phyloP scores from a whole-genome alignment of 306 rosid genomes.

The Inga leiocalycina region DNA sequence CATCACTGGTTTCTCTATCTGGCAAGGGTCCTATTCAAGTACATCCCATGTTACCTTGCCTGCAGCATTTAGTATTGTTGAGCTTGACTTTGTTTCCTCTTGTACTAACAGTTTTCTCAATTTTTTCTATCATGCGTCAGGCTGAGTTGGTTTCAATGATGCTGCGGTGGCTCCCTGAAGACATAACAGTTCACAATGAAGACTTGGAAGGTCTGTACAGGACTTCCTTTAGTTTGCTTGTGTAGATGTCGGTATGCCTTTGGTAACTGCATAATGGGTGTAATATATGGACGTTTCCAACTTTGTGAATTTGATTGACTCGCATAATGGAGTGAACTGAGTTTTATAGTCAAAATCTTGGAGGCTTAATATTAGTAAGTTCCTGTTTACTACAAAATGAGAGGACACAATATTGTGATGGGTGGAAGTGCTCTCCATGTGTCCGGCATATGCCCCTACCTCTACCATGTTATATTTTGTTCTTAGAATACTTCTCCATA shows the following conservation, averaged over 20 bases:
- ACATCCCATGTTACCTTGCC: slow-evolving; percentile 35
- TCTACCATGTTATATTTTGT: background rate
- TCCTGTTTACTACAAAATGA: slow-evolving; percentile 6
- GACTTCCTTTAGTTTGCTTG: slow-evolving; percentile 27
- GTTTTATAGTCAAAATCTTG: slow-evolving; percentile 25
- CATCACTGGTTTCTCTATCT: slow-evolving; percentile 74
- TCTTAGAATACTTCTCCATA: slow-evolving; percentile 31
- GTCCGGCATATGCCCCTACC: background rate
- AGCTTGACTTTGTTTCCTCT: slow-evolving; percentile 21
- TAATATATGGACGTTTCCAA: slow-evolving; percentile 28
- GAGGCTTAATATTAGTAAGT: slow-evolving; percentile 1
- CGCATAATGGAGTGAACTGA: slow-evolving; percentile 21
- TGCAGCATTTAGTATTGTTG: background rate
- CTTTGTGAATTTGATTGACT: slow-evolving; percentile 17
- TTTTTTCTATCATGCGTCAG: slow-evolving; percentile 45
- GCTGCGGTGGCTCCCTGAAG: slow-evolving; percentile 99
- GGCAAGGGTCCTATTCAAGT: slow-evolving; percentile 92
- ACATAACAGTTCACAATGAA: slow-evolving; percentile 94
- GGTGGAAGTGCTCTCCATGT: slow-evolving; percentile 11
- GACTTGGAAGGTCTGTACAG: slow-evolving; percentile 85
- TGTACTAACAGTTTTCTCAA: slow-evolving; percentile 5
- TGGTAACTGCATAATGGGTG: slow-evolving; percentile 8
- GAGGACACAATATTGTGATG: slow-evolving; percentile 22
- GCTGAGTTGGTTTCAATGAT: slow-evolving; percentile 96
- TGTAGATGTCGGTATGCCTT: background rate